Evolutionary conservation across 2,329 filamentous ascomycete genomes (phyloP).

Genomic region (Thelonectria olida): DNA sequence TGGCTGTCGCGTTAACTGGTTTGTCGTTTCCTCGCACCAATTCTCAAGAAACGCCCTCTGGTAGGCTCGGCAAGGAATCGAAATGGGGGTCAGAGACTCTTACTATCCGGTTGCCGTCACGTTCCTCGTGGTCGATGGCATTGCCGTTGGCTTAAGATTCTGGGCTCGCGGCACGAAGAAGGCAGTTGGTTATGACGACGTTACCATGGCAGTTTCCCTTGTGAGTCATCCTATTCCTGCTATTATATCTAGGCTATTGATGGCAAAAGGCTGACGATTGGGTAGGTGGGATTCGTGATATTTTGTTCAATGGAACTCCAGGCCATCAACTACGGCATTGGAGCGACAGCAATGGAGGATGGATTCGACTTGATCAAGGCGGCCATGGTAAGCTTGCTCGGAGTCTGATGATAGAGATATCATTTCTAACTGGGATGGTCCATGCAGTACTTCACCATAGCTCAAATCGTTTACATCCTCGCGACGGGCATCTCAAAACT

Average conservation of each 20-base stretch:
- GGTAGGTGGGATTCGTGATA: background rate
- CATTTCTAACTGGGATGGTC: background rate
- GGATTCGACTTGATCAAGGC: background rate
- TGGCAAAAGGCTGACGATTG: background rate
- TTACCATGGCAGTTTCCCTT: background rate
- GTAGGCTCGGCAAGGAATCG: background rate
- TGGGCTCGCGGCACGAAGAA: slow-evolving; percentile 1
- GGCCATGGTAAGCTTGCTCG: background rate
- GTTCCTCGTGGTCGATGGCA: slow-evolving; percentile 2
- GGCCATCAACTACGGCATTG: slow-evolving; percentile 4
- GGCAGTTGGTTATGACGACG: background rate
- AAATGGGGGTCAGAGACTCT: background rate
- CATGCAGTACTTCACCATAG: slow-evolving; percentile 1
- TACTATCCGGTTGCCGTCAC: background rate
- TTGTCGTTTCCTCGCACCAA: background rate
- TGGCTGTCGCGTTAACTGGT: background rate
- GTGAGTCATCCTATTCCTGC: background rate
- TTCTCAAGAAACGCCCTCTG: background rate
- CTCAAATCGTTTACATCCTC: slow-evolving; percentile 7
- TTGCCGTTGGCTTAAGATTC: slow-evolving; percentile 1
- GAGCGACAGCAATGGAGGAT: background rate
- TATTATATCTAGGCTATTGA: background rate
- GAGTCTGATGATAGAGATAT: background rate
- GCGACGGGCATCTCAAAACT: slow-evolving; percentile 2
- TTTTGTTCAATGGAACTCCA: background rate